Base-by-base conservation (phyloP, 352 stramenopile genomes). In the Globisporangium cylindrosporum region DNA sequence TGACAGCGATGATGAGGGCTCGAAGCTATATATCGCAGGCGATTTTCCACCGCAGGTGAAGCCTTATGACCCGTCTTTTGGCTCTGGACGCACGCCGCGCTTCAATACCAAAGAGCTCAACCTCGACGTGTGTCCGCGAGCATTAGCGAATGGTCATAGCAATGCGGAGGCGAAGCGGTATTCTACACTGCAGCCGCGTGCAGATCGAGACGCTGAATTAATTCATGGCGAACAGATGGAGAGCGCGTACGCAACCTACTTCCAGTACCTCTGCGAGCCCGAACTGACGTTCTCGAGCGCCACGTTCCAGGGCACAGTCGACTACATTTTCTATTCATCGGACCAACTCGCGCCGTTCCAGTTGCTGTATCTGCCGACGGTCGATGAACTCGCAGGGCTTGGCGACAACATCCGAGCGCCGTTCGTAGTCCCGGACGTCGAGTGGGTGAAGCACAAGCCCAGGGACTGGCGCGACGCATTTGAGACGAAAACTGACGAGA, bases 301-400 rank as follows among this genome's bases (percentile, higher is more conserved):
- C 1, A 64, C 65, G 20, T 84, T 86, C 53, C 75, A 81, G 22
- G 88, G 77, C 15, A 93, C 82, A 3, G 76, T 92, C 60, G 89
- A 96, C 74, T 96, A 95, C 67, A 95, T 96, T 34, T 95, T 95
- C 69, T 91, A 86, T 73, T 91, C 83, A 7, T 66, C 67, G 3
- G 74, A 79, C 0, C 73, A 84, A 29, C 74, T 90, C 20, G 74
- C 73, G 1, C 76, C 83, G 20, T 89, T 86, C 59, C 76, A 86
- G 57, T 36, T 94, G 8, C 73, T 96, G 7, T 58, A 69, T 8
- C 20, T 95, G 20, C 86, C 86, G 5, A 77, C 78, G 6, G 62
- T 84, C 0, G 76, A 83, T 8, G 70, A 81, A 6, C 58, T 90
- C 1, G 69, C 80, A n/a, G 53, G 54, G 9, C 61, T 80, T 9